phyloP scores from a whole-genome alignment of 257 asterid genomes.

The Jacaranda copaia region DNA sequence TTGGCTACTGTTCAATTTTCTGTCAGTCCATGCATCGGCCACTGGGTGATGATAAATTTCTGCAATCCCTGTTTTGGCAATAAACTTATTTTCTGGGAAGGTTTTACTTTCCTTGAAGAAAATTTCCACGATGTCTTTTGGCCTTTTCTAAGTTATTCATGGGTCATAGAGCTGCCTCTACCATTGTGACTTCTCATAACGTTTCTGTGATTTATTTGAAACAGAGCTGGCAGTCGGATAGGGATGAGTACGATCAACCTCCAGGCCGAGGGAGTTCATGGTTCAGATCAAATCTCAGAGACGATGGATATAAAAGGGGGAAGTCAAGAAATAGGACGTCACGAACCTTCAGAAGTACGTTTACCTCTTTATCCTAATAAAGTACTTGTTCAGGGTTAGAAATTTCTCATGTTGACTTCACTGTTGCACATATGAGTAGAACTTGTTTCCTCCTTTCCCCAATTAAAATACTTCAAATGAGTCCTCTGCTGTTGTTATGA shows the following conservation, averaged over 20 bases:
- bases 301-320: constrained; percentile 53
- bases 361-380: constrained; percentile 27
- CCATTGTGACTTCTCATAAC: constrained; percentile 12
- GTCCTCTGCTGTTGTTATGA: not conserved
- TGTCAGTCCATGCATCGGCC: not conserved
- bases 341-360: constrained; percentile 52
- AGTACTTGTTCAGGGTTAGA: not conserved
- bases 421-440: not conserved
- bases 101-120: too few relatives aligned
- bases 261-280: constrained; percentile 57
- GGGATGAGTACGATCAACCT: constrained; percentile 57
- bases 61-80: not conserved
- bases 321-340: constrained; percentile 57
- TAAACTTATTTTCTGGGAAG: not conserved
- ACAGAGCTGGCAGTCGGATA: constrained; percentile 63
- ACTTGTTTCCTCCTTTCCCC: too few relatives aligned
- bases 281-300: constrained; percentile 66
- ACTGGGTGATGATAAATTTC: not conserved
- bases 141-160: not conserved
- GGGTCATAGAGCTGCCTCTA: constrained; percentile 15
- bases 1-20: not conserved
- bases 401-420: not conserved
- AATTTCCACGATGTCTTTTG: not conserved
- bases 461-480: not conserved
- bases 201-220: constrained; percentile 25